Evolutionary conservation across 148 eudicot genomes (phyloP), one percentile per base, ranked within the genome.

Genomic region (Gaultheria prostrata): DNA sequence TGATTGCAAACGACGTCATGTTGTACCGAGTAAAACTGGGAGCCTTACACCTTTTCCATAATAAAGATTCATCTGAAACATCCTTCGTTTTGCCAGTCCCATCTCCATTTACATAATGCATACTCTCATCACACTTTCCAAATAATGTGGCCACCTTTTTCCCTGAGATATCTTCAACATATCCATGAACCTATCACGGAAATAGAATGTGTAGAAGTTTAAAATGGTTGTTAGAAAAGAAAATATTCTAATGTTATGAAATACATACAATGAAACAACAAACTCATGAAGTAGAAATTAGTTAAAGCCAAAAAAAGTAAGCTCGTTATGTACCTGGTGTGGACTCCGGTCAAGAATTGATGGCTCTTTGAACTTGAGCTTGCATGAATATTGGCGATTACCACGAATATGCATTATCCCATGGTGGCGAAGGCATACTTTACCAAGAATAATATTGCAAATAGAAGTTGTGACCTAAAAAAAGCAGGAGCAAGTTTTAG

Each of bases 291-390:
- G 33, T 6, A 61, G 18, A 43, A 80, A 43, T 7, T 81, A 39
- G 48, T 63, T 11, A 33, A 33, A 54, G 9, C n/a, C 35, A 1
- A 33, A 2, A 8, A 39, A 15, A 39, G 24, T 63, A 24, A 21
- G 18, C 18, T 74, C 61, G 18, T 73, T 9, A 67, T 84, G 82
- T 84, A 96, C 99, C 98, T 96, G 98, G 88, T 88, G 94, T 65
- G 99, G 98, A 90, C 85, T 93, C 81, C 94, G 90, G 57, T 93
- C 98, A 59, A 96, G 96, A 83, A 96, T 86, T 63, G 97, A 92
- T 81, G 93, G 99, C 77, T 92, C 95, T 89, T 96, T 96, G 89
- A 94, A 96, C 90, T 93, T 94, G 76, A 96, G 94, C 80, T 93
- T 93, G 88, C 99, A 96, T 14, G 99, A 96, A 88, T 96, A 87